Percentiles rank a stretch among this genome's conserved stretches.
Conservation (phyloP, 2,329 filamentous ascomycete species). For the Drechslerella coelobrocha region DNA sequence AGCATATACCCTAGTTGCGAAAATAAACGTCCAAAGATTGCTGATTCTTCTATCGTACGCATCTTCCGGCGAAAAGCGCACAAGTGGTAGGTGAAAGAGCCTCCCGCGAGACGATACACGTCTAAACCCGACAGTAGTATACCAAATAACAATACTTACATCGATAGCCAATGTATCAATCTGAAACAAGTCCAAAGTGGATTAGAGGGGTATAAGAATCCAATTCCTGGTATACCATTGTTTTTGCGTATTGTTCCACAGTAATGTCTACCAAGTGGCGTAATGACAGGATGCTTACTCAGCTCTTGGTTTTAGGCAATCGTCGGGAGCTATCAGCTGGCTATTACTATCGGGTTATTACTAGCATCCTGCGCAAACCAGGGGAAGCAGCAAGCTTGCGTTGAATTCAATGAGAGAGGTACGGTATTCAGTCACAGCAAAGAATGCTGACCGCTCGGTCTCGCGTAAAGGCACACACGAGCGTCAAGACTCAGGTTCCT, state of each 20-base stretch:
- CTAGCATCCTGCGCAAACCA: slow-evolving; percentile 73
- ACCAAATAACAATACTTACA: not conserved
- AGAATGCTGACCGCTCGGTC: too few species aligned
- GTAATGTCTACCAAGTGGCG: too few species aligned
- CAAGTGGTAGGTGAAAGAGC: slow-evolving; percentile 59
- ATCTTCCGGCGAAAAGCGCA: slow-evolving; percentile 61
- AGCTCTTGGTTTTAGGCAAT: slow-evolving; percentile 59
- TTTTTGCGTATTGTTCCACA: too few species aligned
- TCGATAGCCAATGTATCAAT: slow-evolving; percentile 69
- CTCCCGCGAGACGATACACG: not conserved
- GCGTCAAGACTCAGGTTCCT: slow-evolving; percentile 68
- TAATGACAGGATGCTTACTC: too few species aligned
- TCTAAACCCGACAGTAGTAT: not conserved
- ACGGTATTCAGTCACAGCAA: too few species aligned
- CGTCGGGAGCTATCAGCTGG: slow-evolving; percentile 77
- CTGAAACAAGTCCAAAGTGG: slow-evolving; percentile 83
- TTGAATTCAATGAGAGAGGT: too few species aligned
- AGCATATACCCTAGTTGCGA: too few species aligned
- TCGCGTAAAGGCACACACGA: slow-evolving; percentile 62
- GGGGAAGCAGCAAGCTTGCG: slow-evolving; percentile 57
- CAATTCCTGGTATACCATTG: not conserved
- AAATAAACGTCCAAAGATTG: too few species aligned
- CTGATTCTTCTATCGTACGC: not conserved
- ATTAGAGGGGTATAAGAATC: slow-evolving; percentile 68
- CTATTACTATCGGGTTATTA: slow-evolving; percentile 76